These are phyloP conservation scores for Mycosarcoma maydis DNA, from an alignment of 1,284 basidiomycete genomes.

Conservation along the genomic window DNA sequence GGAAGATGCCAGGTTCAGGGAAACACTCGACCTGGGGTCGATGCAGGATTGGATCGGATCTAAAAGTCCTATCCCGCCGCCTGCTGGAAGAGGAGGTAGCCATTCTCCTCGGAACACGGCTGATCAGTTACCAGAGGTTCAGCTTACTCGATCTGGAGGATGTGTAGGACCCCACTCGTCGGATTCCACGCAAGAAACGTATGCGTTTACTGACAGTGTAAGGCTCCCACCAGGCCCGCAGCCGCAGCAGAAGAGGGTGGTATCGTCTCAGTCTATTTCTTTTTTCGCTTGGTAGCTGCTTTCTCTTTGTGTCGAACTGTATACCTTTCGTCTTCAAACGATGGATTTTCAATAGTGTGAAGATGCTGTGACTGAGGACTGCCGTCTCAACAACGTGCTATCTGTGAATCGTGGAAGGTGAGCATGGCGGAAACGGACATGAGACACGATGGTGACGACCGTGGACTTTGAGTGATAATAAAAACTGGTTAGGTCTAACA, in stretches of 20 bases:
- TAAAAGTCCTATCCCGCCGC: constrained; percentile 11
- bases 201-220: constrained; percentile 2
- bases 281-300: constrained; percentile 39
- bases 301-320: background rate
- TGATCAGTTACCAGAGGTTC: background rate
- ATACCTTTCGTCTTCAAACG: no score
- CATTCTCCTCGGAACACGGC: no score
- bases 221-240: background rate
- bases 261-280: constrained; percentile 22
- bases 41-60: constrained; percentile 25
- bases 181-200: background rate
- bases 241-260: constrained; percentile 1
- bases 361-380: no score
- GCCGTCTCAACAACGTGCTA: no score
- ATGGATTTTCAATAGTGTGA: no score
- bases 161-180: no score
- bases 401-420: no score
- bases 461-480: no score
- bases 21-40: constrained; percentile 18
- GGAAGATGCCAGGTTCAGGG: constrained; percentile 4
- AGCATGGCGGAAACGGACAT: no score
- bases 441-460: no score
- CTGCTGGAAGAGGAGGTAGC: background rate
- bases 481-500: no score
- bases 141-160: constrained; percentile 3